phyloP scores from a whole-genome alignment of 768 basidiomycete species.

The Russula ochroleuca region DNA sequence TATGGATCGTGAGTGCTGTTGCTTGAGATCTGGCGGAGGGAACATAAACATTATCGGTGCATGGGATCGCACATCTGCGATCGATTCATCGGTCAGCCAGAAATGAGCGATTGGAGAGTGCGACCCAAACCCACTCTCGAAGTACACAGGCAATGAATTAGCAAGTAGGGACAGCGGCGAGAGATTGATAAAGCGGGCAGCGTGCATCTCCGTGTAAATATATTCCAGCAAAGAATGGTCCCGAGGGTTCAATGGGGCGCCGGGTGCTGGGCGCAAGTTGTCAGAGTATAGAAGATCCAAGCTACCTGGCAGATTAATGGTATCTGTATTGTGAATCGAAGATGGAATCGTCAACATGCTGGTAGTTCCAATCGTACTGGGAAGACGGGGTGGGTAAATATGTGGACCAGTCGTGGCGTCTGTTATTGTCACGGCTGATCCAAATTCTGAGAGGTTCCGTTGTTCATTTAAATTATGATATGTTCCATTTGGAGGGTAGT shows the following conservation, averaged over 20 bases:
- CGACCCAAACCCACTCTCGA: constrained; percentile 46
- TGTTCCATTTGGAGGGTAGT: constrained; percentile 7
- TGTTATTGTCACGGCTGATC: background rate
- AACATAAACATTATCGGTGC: constrained; percentile 58
- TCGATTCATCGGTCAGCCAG: background rate
- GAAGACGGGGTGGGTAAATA: constrained; percentile 5
- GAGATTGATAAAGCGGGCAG: constrained; percentile 62
- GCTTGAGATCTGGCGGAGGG: constrained; percentile 40
- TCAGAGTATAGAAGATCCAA: constrained; percentile 3
- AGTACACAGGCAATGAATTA: constrained; percentile 54
- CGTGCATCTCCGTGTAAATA: constrained; percentile 67
- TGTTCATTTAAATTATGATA: constrained; percentile 1
- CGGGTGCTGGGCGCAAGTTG: constrained; percentile 1
- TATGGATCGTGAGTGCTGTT: background rate
- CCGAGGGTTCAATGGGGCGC: constrained; percentile 45
- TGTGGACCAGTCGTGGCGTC: background rate
- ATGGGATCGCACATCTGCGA: constrained; percentile 59
- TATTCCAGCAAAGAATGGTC: constrained; percentile 61
- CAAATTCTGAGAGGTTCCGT: constrained; percentile 3
- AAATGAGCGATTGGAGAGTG: background rate
- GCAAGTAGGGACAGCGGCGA: constrained; percentile 58
- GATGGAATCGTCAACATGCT: constrained; percentile 7
- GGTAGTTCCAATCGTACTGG: background rate
- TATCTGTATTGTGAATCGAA: constrained; percentile 13
- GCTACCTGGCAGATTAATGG: background rate